Conservation (phyloP, 257 asterid genomes). For the Plantago major region DNA sequence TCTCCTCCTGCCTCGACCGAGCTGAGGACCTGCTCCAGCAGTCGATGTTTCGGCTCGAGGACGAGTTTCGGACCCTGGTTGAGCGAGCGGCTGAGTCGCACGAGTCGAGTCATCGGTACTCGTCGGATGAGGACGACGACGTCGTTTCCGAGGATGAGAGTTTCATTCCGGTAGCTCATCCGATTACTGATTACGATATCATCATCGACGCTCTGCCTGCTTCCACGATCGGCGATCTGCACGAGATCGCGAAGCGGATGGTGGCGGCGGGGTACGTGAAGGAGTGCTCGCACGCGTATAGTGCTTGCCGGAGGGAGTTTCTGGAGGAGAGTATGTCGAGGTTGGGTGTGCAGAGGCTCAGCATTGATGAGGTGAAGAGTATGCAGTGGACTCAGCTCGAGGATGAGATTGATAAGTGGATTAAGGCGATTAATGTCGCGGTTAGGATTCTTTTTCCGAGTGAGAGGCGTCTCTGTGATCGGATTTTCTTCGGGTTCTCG, state of each 20-base stretch:
- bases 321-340: slow-evolving; percentile 92
- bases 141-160: slow-evolving; percentile 37
- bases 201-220: slow-evolving; percentile 81
- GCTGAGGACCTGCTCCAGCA: slow-evolving; percentile 91
- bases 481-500: slow-evolving; percentile 60
- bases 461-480: slow-evolving; percentile 86
- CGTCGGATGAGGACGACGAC: slow-evolving; percentile 53
- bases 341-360: slow-evolving; percentile 74
- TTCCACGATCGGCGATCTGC: slow-evolving; percentile 65
- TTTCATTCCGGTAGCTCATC: slow-evolving; percentile 82
- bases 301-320: slow-evolving; percentile 75
- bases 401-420: slow-evolving; percentile 93
- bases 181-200: slow-evolving; percentile 66
- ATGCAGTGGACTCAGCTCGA: slow-evolving; percentile 87
- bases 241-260: slow-evolving; percentile 85
- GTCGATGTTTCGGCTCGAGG: slow-evolving; percentile 82
- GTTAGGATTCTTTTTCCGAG: slow-evolving; percentile 80
- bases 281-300: slow-evolving; percentile 86
- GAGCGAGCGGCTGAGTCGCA: slow-evolving; percentile 68
- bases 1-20: slow-evolving; percentile 70
- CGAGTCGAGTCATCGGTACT: slow-evolving; percentile 40
- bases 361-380: slow-evolving; percentile 81
- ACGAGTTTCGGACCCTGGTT: slow-evolving; percentile 68
- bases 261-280: slow-evolving; percentile 86
- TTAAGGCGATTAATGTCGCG: slow-evolving; percentile 69